A percentile compares a stretch with the other conserved stretches of the same genome.
Conservation (phyloP, 257 asterid species). For the Echites panduratus region DNA sequence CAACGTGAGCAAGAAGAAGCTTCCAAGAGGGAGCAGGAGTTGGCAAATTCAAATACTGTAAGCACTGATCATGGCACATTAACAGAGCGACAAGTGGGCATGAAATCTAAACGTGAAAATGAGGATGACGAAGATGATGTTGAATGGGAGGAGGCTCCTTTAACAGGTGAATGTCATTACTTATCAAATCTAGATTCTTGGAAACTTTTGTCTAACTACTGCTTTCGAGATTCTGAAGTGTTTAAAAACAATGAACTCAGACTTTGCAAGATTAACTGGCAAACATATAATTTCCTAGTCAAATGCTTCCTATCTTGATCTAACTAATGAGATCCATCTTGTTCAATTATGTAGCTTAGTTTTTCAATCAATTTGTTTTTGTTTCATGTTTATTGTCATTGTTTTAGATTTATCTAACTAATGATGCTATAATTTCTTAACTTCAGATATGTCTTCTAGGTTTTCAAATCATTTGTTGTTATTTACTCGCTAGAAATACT, state of each 20-base stretch:
- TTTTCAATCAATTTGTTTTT: not conserved
- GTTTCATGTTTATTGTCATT: too few relatives aligned
- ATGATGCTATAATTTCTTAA: not conserved
- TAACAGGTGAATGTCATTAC: slow-evolving; percentile 40
- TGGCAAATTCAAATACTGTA: not conserved
- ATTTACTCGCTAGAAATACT: too few relatives aligned
- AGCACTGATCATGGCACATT: slow-evolving; percentile 16
- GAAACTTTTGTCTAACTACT: not conserved
- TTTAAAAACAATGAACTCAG: not conserved
- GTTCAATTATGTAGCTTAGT: not conserved
- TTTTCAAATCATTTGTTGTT: too few relatives aligned
- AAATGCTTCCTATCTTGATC: not conserved
- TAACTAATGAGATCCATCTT: not conserved
- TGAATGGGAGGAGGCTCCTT: slow-evolving; percentile 82
- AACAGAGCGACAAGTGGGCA: slow-evolving; percentile 72
- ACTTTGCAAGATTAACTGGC: not conserved
- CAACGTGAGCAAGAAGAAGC: slow-evolving; percentile 61
- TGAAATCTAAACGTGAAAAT: slow-evolving; percentile 62
- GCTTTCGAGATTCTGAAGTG: slow-evolving; percentile 1
- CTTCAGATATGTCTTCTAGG: too few relatives aligned
- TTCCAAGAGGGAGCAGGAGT: slow-evolving; percentile 36
- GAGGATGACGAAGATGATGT: slow-evolving; percentile 54
- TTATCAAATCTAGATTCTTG: not conserved
- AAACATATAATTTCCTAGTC: not conserved
- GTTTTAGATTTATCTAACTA: not conserved